Conservation (phyloP, 164 flowering plant species). For the Aristolochia californica region DNA sequence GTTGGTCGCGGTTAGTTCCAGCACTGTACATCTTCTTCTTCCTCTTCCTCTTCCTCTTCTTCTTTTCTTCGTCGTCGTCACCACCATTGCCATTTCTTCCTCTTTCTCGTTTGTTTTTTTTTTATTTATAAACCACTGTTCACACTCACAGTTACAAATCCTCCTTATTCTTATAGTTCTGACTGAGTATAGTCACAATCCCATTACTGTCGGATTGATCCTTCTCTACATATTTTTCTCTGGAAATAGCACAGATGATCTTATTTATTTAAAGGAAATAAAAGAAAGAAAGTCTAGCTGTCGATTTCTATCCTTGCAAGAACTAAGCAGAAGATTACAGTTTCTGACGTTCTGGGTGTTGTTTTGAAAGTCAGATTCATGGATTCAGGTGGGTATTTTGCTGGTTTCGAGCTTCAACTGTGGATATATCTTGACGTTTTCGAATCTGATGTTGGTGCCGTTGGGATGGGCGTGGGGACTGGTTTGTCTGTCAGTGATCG, state of each 20-base stretch:
- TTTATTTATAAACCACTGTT: not conserved
- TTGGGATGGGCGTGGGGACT: slow-evolving; percentile 53
- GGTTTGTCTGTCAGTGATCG: slow-evolving; percentile 24
- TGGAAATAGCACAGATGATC: too few relatives aligned
- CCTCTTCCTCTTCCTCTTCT: not conserved
- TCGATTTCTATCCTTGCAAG: not conserved
- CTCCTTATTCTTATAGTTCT: too few relatives aligned
- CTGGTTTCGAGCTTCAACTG: slow-evolving; percentile 37
- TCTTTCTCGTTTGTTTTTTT: not conserved
- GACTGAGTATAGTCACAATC: too few relatives aligned
- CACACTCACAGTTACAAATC: too few relatives aligned
- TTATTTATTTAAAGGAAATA: not conserved
- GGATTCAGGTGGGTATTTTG: slow-evolving; percentile 48
- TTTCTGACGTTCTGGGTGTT: not conserved
- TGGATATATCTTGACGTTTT: slow-evolving; percentile 41
- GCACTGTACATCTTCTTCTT: not conserved
- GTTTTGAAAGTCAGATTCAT: slow-evolving; percentile 34
- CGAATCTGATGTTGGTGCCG: slow-evolving; percentile 43
- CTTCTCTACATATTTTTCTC: too few relatives aligned
- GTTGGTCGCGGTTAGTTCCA: slow-evolving; percentile 21
- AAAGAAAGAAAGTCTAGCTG: not conserved
- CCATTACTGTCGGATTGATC: too few relatives aligned
- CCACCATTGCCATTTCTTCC: too few relatives aligned
- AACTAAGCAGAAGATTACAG: too few relatives aligned
- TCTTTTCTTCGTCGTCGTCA: not conserved